Base-by-base conservation (phyloP, 345 rosid species). In the Dipteronia sinensis region DNA sequence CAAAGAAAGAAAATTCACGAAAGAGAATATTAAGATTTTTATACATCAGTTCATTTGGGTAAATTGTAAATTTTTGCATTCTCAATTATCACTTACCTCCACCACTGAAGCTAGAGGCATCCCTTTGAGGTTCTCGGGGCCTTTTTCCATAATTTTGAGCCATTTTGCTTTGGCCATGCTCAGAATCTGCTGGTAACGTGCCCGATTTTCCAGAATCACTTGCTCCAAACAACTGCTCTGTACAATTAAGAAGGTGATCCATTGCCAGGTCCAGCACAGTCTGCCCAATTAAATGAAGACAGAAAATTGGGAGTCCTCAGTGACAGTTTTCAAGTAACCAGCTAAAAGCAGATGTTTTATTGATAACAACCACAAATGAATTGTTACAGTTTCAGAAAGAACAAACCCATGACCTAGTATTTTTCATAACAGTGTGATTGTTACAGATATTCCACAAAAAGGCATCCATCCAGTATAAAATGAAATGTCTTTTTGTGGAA, bases 211-310 rank as follows among this genome's bases (percentile, higher is more conserved):
- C 86, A 65, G 63, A 56, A 34, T 83, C 84, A 75, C 76, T 79
- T 62, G 78, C 89, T 56, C 53, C 81, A 67, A 90, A 83, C 76
- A 92, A 85, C 87, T 88, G 87, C 76, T 88, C 89, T 38, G 82
- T 69, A 76, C 91, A 91, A 73, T 83, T 85, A 69, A 96, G 87
- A 77, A 94, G 85, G 87, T 90, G 97, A 79, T 88, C 94, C 80
- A 85, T 70, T 75, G 89, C 78, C 84, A 87, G 88, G 75, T 84
- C 92, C 80, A 90, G 70, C 67, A 76, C 68, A 19, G 87, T 75
- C 91, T 88, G 92, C 72, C 8, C 34, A 76, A n/a, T 29, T 3
- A 49, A 8, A 40, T 55, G 7, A 47, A 56, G 56, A 20, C 62
- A 31, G 22, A 68, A 61, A 20, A 76, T 19, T 17, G 25, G 6